Conservation (phyloP, 805 yeast genomes). For the Candida broadrunensis region DNA sequence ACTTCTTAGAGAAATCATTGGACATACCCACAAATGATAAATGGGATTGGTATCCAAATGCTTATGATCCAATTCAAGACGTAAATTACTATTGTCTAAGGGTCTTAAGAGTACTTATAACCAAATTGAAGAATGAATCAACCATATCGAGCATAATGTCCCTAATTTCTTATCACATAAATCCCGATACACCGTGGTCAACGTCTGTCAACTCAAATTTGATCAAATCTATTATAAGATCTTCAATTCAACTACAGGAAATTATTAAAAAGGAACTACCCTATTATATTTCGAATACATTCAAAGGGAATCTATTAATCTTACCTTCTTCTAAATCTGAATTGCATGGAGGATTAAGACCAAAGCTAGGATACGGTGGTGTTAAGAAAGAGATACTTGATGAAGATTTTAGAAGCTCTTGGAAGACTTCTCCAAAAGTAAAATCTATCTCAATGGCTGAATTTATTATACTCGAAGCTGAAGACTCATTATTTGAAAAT, state of each 20-base stretch:
- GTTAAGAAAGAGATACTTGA: slow-evolving; percentile 14
- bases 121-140: neutral
- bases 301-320: slow-evolving; percentile 2
- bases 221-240: neutral
- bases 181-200: slow-evolving; percentile 32
- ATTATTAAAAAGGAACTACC: neutral
- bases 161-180: slow-evolving; percentile 18
- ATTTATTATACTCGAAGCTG: slow-evolving; percentile 14
- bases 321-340: neutral
- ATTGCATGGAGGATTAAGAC: slow-evolving; percentile 9
- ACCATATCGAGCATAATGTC: too few species aligned
- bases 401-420: slow-evolving; percentile 21
- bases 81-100: slow-evolving; percentile 5
- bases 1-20: slow-evolving; percentile 1
- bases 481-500: neutral
- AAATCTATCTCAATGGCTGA: slow-evolving; percentile 24
- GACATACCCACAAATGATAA: slow-evolving; percentile 4
- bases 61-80: neutral
- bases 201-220: slow-evolving; percentile 9
- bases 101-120: slow-evolving; percentile 4
- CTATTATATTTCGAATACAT: neutral
- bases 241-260: neutral
- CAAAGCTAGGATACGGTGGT: slow-evolving; percentile 20
- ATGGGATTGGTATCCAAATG: slow-evolving; percentile 8
- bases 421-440: slow-evolving; percentile 20